Base-by-base conservation (phyloP, 148 eudicot genomes). In the Pouteria glomerata region DNA sequence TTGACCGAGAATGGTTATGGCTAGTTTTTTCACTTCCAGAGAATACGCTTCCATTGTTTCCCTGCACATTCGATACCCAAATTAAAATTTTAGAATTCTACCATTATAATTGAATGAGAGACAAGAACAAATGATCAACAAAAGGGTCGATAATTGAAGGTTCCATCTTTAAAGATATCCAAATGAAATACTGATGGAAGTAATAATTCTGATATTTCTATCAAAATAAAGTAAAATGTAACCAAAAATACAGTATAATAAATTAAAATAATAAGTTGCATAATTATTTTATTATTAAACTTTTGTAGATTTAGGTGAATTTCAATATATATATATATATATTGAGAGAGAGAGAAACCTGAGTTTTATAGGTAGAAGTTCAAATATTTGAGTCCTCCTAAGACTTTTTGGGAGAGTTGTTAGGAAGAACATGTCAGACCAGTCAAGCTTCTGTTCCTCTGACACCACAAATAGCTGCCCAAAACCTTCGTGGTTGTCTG, bases 401-500 rank as follows among this genome's bases (percentile, higher is more conserved):
- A 77, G 52, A 19, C 41, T 27, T 18, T 59, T 30, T 37, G 92
- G 89, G 45, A 80, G 83, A 26, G 86, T 85, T 21, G 80, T 84
- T 0, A 88, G 66, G 63, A 65, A 84, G 57, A 88, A 88, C 82
- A 80, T 78, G 35, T 88, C 89, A 12, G 80, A 72, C 92, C 92
- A 88, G 51, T 88, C 92, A 35, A 85, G 82, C 74, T 85, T 83
- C 33, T 88, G 92, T 10, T 80, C 83, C 61, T 80, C 77, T 19
- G 86, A 82, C 15, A 83, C 80, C 72, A 88, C 85, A 70, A 85
- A 83, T 8, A 74, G 63, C 52, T 88, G 89, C 33, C 92, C 92
- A 53, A 82, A 88, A 1, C 92, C 92, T 61, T 88, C 88, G 19
- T 76, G 78, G 65, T 88, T 75, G 57, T 76, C 82, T 29, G 81